Base-by-base conservation (phyloP, 305 asterid species). In the Solanum chacoense region DNA sequence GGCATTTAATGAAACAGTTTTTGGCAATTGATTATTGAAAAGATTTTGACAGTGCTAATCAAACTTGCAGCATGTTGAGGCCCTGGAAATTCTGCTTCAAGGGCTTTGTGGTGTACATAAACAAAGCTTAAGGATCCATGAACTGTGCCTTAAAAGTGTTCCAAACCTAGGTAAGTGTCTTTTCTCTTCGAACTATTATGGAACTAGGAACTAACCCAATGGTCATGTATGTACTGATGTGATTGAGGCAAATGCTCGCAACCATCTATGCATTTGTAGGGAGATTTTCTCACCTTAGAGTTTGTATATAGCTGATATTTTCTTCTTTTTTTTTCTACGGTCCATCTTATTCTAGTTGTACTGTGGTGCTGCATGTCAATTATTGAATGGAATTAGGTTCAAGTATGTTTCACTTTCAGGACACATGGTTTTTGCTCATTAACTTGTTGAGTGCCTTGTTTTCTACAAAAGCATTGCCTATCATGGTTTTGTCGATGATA, bases 81-180 rank as follows among this genome's bases (percentile, higher is more conserved):
- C 99, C 50, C 92, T 96, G 73, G 98, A 96, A 93, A 94, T 97
- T 93, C 98, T 97, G 90, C 98, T 97, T 91, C 98, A 93, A 92
- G 99, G 99, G 36, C 96, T 97, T 35, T 93, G 95, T 74, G 99
- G 98, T 87, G 98, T 95, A 89, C 99, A 94, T 71, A 91, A 95
- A 84, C 97, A 96, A 91, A 95, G 98, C 63, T 85, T 97, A 89
- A 89, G 94, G 93, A 91, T 94, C 92, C 99, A 96, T 86, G 99
- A 97, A 91, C 80, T 97, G 78, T 97, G 99, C 90, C 91, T 96
- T 91, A 97, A 96, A 91, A 97, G 98, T 90, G 95, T 90, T 80
- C 97, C 98, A 14, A 94, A 93, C 88, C 94, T 97, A 55, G 99
- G 99, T 97, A 89, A 92, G 67, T 65, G 87, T 31, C 83, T 88